phyloP scores from a whole-genome alignment of 225 moss, liverwort and hornwort genomes.

The Neckera pumila region DNA sequence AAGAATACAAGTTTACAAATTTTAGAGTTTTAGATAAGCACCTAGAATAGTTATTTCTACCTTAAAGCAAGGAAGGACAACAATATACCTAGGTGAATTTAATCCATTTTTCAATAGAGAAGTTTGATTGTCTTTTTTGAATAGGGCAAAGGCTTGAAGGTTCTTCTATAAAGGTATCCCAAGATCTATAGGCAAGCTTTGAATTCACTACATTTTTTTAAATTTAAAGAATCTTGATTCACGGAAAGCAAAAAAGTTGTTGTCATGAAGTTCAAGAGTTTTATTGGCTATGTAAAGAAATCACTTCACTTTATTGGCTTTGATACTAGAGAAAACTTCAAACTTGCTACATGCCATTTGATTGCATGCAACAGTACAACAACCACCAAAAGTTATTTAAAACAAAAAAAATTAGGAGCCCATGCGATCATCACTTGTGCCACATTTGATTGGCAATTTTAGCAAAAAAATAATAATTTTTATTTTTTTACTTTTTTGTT shows the following conservation, averaged over 20 bases:
- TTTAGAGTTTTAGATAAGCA: neutral
- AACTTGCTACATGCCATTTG: too few species aligned
- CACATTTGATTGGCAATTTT: too few species aligned
- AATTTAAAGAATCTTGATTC: neutral
- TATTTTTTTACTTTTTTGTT: too few species aligned
- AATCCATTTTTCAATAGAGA: neutral
- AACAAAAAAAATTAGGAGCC: too few species aligned
- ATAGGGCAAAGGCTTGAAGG: neutral
- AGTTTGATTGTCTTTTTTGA: accelerated
- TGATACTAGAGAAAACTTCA: too few species aligned
- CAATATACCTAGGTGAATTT: neutral
- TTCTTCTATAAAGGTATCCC: neutral
- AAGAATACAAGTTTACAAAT: too few species aligned
- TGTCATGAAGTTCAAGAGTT: neutral
- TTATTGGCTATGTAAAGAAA: too few species aligned
- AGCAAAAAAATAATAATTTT: too few species aligned
- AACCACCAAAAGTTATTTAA: too few species aligned
- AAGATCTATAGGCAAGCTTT: neutral
- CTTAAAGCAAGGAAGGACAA: accelerated
- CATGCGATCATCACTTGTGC: too few species aligned
- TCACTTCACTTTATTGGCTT: too few species aligned
- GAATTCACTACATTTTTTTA: neutral
- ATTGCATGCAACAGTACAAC: too few species aligned
- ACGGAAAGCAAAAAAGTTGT: neutral
- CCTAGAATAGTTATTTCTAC: neutral